These are phyloP conservation scores for Ophiostoma sp. DNA, from an alignment of 2,329 filamentous ascomycete species.

Conservation along the genomic window DNA sequence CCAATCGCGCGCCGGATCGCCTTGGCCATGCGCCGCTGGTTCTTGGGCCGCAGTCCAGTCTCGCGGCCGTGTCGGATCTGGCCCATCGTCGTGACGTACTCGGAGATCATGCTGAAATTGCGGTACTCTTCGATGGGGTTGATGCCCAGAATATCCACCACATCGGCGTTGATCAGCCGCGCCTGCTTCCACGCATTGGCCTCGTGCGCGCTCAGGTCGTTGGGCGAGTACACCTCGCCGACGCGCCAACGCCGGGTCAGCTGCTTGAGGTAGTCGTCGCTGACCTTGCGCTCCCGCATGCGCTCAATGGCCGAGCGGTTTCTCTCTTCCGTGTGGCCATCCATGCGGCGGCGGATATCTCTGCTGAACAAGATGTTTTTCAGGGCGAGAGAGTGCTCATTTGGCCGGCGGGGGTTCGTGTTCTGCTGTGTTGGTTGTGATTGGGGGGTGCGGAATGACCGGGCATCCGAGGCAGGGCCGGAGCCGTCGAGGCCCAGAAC, in stretches of 20 bases:
- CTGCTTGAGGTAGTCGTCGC: conserved; percentile 55
- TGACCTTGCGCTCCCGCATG: conserved; percentile 38
- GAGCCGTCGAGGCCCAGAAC: conserved; percentile 25
- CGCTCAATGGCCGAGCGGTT: conserved; percentile 37
- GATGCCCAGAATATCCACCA: conserved; percentile 72
- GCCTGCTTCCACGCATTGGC: conserved; percentile 71
- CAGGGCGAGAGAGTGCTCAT: conserved; percentile 22
- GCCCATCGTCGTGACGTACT: conserved; percentile 80
- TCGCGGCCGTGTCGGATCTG: conserved; percentile 71
- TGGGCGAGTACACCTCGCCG: conserved; percentile 86
- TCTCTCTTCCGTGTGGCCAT: conserved; percentile 19
- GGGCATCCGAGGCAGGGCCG: neutral
- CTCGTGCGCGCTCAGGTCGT: conserved; percentile 74
- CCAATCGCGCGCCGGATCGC: conserved; percentile 85
- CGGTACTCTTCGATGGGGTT: conserved; percentile 83
- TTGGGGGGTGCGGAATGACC: neutral
- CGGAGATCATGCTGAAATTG: conserved; percentile 88
- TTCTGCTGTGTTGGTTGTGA: neutral
- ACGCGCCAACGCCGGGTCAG: conserved; percentile 64
- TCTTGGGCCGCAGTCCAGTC: conserved; percentile 78
- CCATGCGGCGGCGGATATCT: conserved; percentile 23
- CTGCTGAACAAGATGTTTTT: conserved; percentile 26
- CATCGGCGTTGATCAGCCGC: conserved; percentile 56
- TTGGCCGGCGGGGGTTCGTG: neutral
- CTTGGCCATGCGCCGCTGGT: conserved; percentile 90